phyloP scores from a whole-genome alignment of 768 basidiomycete genomes.

The Lyophyllum shimeji region DNA sequence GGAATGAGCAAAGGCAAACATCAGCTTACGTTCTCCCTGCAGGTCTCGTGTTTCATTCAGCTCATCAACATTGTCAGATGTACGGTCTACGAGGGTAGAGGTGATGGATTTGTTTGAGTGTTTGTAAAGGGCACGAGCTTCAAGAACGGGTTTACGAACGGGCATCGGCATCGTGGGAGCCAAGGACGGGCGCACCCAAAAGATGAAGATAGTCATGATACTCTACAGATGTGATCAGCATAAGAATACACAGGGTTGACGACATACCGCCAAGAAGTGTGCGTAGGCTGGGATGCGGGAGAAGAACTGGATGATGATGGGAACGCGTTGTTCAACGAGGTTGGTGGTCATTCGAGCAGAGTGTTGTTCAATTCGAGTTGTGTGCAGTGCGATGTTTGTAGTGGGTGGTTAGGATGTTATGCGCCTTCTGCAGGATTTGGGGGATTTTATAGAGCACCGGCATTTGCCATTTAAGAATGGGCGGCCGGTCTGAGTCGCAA shows the following conservation, averaged over 20 bases:
- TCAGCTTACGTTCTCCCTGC: constrained; percentile 1
- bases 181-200: not conserved
- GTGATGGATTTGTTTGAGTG: not conserved
- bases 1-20: not conserved
- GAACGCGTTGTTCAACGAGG: not conserved
- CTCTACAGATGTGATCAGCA: not conserved
- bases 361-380: not conserved
- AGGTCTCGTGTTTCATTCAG: not conserved
- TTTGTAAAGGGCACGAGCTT: not conserved
- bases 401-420: not conserved
- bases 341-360: not conserved
- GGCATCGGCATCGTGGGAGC: not conserved
- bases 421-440: not conserved
- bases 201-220: not conserved
- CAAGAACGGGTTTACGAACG: not conserved
- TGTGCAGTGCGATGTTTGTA: not conserved
- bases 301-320: not conserved
- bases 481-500: not conserved
- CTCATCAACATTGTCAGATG: not conserved
- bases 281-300: not conserved
- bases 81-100: not conserved
- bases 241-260: not conserved
- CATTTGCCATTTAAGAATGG: not conserved
- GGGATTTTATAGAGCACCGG: not conserved
- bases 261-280: constrained; percentile 2